Evolutionary conservation across 257 asterid genomes (phyloP), one percentile per base, ranked within the genome.

Genomic region (Paulownia fortunei): DNA sequence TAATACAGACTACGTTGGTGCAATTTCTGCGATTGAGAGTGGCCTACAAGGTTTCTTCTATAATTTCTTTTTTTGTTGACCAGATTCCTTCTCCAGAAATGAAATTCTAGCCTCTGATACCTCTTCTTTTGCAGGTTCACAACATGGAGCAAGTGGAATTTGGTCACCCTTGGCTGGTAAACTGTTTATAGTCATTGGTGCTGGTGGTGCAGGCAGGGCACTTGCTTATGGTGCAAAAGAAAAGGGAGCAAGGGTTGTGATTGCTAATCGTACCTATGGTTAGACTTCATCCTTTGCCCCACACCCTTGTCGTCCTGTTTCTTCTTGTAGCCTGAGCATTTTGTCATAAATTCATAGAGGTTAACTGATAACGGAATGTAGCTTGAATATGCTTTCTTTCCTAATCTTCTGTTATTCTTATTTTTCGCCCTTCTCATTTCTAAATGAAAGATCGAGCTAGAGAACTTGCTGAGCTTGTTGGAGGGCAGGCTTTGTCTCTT

Each of bases 131-230:
- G 42, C 83, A 93, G 98, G 86, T 72, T 76, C 80, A 8, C 82
- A 72, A 9, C 67, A 71, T 74, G 78, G 69, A 46, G 63, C 80
- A 42, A 36, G 52, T 69, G 85, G 85, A 30, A 73, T 52, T 10
- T 78, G 58, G 64, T 96, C 97, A 3, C 98, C 96, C 47, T 84
- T 93, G 84, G 91, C 90, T 24, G 94, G 97, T 58, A 96, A 90
- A 83, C 69, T 93, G 72, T 93, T 96, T 74, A 87, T 96, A 26
- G 95, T 96, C 72, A 88, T 93, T 71, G 99, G 98, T 52, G 99
- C 99, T 69, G 99, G 99, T 26, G 99, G 99, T 42, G 99, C 98
- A n/a, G 98, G 97, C 51, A 93, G 88, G 86, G 95, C 98, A 21
- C 91, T 96, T 60, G 99, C 99, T 66, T 93, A 88, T 76, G 99